phyloP scores from a whole-genome alignment of 768 basidiomycete species.

The Kwoniella newhampshirensis region DNA sequence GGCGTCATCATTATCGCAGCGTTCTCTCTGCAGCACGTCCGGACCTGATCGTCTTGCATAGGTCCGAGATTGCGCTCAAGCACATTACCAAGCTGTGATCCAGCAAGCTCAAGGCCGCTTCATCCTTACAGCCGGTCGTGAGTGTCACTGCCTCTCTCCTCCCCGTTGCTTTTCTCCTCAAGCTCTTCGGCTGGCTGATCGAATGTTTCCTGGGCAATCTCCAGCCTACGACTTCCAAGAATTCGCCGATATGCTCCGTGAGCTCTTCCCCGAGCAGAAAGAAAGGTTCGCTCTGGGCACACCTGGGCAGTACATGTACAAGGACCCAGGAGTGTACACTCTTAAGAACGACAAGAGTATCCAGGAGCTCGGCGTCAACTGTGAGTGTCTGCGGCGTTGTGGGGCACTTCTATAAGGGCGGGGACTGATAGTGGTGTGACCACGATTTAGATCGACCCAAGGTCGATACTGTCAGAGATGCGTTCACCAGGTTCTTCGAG shows the following conservation, averaged over 20 bases:
- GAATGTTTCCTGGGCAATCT: background rate
- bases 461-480: conserved; percentile 32
- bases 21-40: background rate
- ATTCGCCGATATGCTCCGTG: conserved; percentile 27
- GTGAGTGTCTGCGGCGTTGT: conserved; percentile 17
- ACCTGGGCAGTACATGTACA: conserved; percentile 28
- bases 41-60: conserved; percentile 7
- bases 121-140: conserved; percentile 28
- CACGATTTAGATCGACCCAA: conserved; percentile 28
- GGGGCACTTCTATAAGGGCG: background rate
- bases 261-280: conserved; percentile 29
- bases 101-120: conserved; percentile 30
- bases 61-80: conserved; percentile 38
- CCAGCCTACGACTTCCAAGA: conserved; percentile 32
- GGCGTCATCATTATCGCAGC: background rate
- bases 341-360: conserved; percentile 33
- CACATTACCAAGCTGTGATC: conserved; percentile 33
- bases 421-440: background rate
- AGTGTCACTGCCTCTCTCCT: conserved; percentile 9
- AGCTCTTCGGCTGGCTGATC: background rate
- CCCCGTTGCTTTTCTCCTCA: too few species aligned
- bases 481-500: conserved; percentile 29
- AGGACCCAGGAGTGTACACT: conserved; percentile 35
- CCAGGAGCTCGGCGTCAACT: conserved; percentile 38
- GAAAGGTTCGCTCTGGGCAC: conserved; percentile 29